Conservation (phyloP, 441 rosid genomes). For the Daphne laureola region DNA sequence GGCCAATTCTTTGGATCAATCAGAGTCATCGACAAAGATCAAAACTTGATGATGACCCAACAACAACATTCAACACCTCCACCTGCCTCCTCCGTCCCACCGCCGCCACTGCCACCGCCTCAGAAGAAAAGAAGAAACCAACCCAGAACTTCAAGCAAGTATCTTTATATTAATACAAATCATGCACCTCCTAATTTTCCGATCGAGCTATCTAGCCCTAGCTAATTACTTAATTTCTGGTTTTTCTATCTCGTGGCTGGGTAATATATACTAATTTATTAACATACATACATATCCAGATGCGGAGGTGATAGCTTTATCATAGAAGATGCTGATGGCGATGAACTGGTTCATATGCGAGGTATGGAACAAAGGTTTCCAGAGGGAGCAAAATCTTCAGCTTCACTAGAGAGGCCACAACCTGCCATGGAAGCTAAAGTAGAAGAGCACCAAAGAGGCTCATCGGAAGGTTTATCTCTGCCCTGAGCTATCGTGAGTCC, state of each 20-base stretch:
- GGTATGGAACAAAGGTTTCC: conserved; percentile 52
- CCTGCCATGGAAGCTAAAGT: conserved; percentile 47
- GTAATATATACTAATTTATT: neutral
- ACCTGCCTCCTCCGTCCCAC: conserved; percentile 13
- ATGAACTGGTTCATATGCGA: conserved; percentile 46
- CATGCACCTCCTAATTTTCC: too few species aligned
- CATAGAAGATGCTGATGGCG: conserved; percentile 43
- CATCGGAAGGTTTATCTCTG: conserved; percentile 42
- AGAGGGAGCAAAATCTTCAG: conserved; percentile 45
- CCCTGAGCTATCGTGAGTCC: conserved; percentile 46
- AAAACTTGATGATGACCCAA: too few species aligned
- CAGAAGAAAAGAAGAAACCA: conserved; percentile 48
- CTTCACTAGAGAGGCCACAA: conserved; percentile 49
- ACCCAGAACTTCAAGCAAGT: conserved; percentile 50
- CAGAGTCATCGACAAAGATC: too few species aligned
- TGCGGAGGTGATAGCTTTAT: conserved; percentile 41
- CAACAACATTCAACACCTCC: too few species aligned
- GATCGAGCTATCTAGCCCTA: too few species aligned
- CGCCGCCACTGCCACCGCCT: conserved; percentile 25
- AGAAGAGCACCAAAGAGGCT: conserved; percentile 33
- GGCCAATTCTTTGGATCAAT: too few species aligned
- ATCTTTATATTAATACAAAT: conserved; percentile 3
- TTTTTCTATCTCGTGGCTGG: neutral
- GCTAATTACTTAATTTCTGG: too few species aligned
- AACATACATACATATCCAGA: conserved; percentile 30